Evolutionary conservation across 441 rosid species (phyloP), one percentile per base, ranked within the genome.

Genomic region (Gossypium gossypioides): DNA sequence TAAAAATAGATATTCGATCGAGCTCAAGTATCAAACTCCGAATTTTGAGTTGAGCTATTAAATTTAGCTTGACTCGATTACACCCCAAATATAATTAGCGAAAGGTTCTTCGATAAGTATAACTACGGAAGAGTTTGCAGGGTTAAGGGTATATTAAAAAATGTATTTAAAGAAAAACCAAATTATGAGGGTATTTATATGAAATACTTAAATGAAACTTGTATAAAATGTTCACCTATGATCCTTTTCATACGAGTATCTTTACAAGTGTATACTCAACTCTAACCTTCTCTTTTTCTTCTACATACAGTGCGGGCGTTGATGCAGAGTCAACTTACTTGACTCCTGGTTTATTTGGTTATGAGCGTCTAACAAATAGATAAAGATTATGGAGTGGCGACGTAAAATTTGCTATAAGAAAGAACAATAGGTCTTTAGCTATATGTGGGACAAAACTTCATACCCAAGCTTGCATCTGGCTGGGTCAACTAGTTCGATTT

Each of bases 401-500:
- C 77, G 64, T 71, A 76, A 78, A 77, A 70, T 61, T 64, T 71
- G 56, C 58, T 13, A 74, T 15, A 73, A 73, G 75, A 76, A 71
- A 71, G 2, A 51, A 51, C 56, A 76, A 78, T 77, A 63, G 77
- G 77, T 74, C 75, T 79, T 34, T 76, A 15, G 67, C 65, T 78
- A 37, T 75, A 73, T 73, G 16, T 57, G 74, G 78, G 77, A 91
- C 90, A 93, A 91, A 91, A 85, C 92, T 86, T 81, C 80, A 19
- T 44, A 34, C 51, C 91, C 91, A 81, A 69, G 81, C 81, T 78
- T 73, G 72, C 81, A 80, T 79, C 48, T 72, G 71, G 72, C 81
- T 57, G 80, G 87, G 85, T 57, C 71, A 77, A 66, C 57, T 51
- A 55, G 68, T 67, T 37, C 48, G 58, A 63, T 42, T 70, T 6